These are phyloP conservation scores for Saccharomycopsis capsularis DNA, from an alignment of 805 yeast genomes.

Conservation along the genomic window DNA sequence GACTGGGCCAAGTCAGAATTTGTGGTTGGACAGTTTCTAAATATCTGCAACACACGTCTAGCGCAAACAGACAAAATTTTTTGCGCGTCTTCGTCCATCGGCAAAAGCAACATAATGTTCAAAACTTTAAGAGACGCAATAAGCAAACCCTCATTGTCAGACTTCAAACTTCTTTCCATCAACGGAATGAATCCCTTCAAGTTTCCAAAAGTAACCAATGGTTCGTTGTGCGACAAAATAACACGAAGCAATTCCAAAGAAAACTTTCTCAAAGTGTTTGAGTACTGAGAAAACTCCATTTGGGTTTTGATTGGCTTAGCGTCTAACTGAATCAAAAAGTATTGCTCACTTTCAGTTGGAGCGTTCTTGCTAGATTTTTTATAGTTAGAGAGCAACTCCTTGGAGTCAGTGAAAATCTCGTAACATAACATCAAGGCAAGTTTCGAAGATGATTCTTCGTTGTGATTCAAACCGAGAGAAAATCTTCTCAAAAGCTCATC, in stretches of 20 bases:
- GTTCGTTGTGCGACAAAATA: constrained; percentile 57
- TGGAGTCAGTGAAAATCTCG: constrained; percentile 58
- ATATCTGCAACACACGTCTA: constrained; percentile 50
- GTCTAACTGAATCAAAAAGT: constrained; percentile 68
- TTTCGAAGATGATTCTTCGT: constrained; percentile 48
- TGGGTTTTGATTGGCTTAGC: constrained; percentile 50
- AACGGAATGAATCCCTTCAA: constrained; percentile 71
- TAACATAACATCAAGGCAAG: constrained; percentile 65
- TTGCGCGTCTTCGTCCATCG: constrained; percentile 44
- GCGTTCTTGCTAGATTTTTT: constrained; percentile 21
- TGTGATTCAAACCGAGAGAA: constrained; percentile 71
- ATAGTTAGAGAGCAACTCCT: constrained; percentile 25
- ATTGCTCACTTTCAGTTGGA: constrained; percentile 45
- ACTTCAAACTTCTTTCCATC: constrained; percentile 49
- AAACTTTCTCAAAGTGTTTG: constrained; percentile 60
- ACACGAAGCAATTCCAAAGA: constrained; percentile 68
- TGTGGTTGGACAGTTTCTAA: constrained; percentile 73
- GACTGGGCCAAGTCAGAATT: constrained; percentile 75
- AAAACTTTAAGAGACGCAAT: constrained; percentile 60
- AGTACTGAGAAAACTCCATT: constrained; percentile 48
- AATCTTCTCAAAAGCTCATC: constrained; percentile 74
- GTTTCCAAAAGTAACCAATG: constrained; percentile 51
- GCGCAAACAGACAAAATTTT: constrained; percentile 52
- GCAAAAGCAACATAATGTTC: constrained; percentile 51
- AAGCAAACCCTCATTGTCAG: constrained; percentile 74